These are phyloP conservation scores for Mucor irregularis DNA, from an alignment of 371 early-diverging fungal genomes.

Conservation along the genomic window DNA sequence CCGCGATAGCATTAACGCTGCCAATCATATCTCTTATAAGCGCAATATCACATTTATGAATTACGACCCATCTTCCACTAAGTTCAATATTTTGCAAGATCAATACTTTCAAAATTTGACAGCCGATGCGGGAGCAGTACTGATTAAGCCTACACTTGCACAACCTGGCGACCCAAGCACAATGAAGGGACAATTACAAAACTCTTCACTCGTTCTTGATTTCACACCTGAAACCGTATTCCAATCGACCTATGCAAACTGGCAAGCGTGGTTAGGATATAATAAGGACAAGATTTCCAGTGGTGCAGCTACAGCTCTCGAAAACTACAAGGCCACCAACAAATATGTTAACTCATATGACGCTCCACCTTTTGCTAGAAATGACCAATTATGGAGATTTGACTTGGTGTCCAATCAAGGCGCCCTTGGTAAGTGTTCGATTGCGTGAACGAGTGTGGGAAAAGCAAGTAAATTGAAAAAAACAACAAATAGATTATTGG, in stretches of 20 bases:
- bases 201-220: constrained; percentile 32
- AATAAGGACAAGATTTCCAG: constrained; percentile 5
- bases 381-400: constrained; percentile 30
- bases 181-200: constrained; percentile 29
- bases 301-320: constrained; percentile 9
- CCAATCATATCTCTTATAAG: constrained; percentile 15
- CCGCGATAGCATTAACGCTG: constrained; percentile 19
- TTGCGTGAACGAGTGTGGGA: too few relatives aligned
- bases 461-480: background rate
- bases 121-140: constrained; percentile 27
- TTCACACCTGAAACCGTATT: constrained; percentile 19
- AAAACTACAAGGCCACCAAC: background rate
- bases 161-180: constrained; percentile 25
- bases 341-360: constrained; percentile 25
- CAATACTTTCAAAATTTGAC: constrained; percentile 31
- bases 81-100: constrained; percentile 24
- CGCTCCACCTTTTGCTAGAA: constrained; percentile 34
- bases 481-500: constrained; percentile 28
- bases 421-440: constrained; percentile 26
- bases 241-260: constrained; percentile 7
- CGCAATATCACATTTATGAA: constrained; percentile 32
- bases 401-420: constrained; percentile 24
- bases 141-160: constrained; percentile 6
- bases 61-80: constrained; percentile 24
- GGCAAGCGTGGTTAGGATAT: constrained; percentile 28